Base-by-base conservation (phyloP, 2,329 filamentous ascomycete genomes). In the Colletotrichum sansevieriae region DNA sequence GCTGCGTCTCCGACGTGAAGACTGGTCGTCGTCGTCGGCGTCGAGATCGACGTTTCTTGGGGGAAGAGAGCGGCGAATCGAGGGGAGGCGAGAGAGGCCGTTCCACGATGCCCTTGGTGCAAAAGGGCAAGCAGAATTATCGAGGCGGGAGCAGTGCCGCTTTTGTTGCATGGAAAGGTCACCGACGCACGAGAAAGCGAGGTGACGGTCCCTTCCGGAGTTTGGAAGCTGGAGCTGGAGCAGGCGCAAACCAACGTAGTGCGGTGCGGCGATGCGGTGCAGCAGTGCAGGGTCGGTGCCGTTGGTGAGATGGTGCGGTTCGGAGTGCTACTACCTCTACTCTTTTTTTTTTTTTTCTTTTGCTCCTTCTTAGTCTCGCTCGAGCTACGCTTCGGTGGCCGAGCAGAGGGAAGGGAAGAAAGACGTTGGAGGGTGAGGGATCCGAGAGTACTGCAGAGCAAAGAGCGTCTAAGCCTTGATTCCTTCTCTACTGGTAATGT, bases 321-420 rank as follows among this genome's bases (percentile, higher is more conserved):
- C 63, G 63, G 63, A 63, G 58, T 25, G 51, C 56, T 70, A 66
- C 58, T 65, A 57, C 67, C 43, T 47, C 51, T 44, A 44, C 37
- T 49, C 44, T 35, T 52, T 37, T 29, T n/a, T 52, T 37, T 29
- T n/a, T 35, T 25, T 25, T 25, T 25, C 22, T 4, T 4, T 25
- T 5, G 4, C 20, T 29, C n/a, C 33, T 33, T 56, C 59, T 52
- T 61, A 54, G 59, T 60, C 65, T 65, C 55, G 65, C 65, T 68
- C 65, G 65, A 68, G 65, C 65, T 65, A 68, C 62, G 49, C 62
- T 68, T 65, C 65, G 55, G 65, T 60, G 65, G 65, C 65, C 65
- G 65, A 68, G 64, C 64, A 67, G 64, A 55, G 55, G 20, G 57
- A n/a, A 11, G 51, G 41, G n/a, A 61, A 20, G 47, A 41, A 62